These are phyloP conservation scores for Tylopilus rubrobrunneus DNA, from an alignment of 768 basidiomycete species.

Conservation along the genomic window DNA sequence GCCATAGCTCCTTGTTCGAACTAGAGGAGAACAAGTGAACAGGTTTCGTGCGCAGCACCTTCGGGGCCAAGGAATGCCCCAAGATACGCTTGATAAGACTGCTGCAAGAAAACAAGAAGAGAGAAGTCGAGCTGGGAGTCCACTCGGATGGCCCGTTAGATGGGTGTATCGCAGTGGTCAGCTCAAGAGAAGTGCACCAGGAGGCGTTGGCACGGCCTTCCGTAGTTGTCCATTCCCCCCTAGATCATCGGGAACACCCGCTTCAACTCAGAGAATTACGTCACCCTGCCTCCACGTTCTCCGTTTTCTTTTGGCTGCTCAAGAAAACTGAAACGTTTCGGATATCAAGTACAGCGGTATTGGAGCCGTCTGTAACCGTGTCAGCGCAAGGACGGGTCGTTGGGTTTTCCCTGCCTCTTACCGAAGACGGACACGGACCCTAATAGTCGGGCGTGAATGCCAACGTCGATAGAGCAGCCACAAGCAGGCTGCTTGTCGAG, in stretches of 20 bases:
- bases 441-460: too few relatives aligned
- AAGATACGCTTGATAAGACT: not conserved
- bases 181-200: not conserved
- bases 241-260: slow-evolving; percentile 8
- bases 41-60: slow-evolving; percentile 13
- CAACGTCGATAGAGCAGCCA: too few relatives aligned
- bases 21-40: slow-evolving; percentile 7
- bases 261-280: too few relatives aligned
- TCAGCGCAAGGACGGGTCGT: too few relatives aligned
- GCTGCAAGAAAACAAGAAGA: not conserved
- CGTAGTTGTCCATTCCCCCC: slow-evolving; percentile 18
- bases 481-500: too few relatives aligned
- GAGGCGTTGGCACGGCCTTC: slow-evolving; percentile 3
- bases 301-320: too few relatives aligned
- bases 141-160: not conserved
- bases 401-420: too few relatives aligned
- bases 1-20: slow-evolving; percentile 17
- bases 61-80: not conserved
- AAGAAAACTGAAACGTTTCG: too few relatives aligned
- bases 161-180: slow-evolving; percentile 1
- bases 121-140: not conserved
- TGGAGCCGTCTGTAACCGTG: too few relatives aligned
- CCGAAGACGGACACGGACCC: too few relatives aligned
- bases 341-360: too few relatives aligned
- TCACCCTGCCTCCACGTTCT: too few relatives aligned